phyloP scores from a whole-genome alignment of 2,329 filamentous ascomycete genomes.

The Claviceps monticola region DNA sequence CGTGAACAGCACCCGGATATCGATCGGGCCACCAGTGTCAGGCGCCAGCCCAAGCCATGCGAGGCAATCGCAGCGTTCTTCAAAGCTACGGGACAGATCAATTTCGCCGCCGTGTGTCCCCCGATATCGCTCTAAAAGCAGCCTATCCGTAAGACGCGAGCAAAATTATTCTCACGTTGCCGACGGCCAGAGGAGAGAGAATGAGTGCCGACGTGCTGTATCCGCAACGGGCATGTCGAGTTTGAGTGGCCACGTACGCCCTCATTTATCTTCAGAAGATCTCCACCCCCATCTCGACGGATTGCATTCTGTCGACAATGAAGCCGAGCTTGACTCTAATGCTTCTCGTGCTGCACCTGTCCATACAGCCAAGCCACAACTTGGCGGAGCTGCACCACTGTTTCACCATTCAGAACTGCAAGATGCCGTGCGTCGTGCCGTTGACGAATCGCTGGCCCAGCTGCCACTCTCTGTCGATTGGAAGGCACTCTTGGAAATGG shows the following conservation, averaged over 20 bases:
- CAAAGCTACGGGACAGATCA: not conserved
- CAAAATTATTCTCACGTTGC: not conserved
- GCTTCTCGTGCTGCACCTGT: not conserved
- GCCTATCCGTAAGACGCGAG: not conserved
- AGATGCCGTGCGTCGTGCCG: slow-evolving; percentile 3
- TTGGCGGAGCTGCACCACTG: not conserved
- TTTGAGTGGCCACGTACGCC: not conserved
- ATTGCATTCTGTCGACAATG: not conserved
- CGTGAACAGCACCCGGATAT: not conserved
- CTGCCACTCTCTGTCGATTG: slow-evolving; percentile 3
- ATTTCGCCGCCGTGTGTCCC: slow-evolving; percentile 7
- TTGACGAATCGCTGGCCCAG: slow-evolving; percentile 5
- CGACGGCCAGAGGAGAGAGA: not conserved
- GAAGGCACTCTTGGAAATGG: slow-evolving; percentile 3
- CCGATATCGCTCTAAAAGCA: slow-evolving; percentile 4
- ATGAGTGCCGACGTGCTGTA: not conserved
- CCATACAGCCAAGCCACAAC: not conserved
- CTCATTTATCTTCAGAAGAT: not conserved
- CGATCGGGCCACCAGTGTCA: not conserved
- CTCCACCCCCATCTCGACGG: not conserved
- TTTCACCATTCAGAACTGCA: slow-evolving; percentile 2
- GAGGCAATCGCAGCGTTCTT: not conserved
- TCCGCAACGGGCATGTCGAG: not conserved
- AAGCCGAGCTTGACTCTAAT: not conserved
- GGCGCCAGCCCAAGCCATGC: not conserved